Base-by-base conservation (phyloP, 768 basidiomycete species). In the Nidula microcarpa region DNA sequence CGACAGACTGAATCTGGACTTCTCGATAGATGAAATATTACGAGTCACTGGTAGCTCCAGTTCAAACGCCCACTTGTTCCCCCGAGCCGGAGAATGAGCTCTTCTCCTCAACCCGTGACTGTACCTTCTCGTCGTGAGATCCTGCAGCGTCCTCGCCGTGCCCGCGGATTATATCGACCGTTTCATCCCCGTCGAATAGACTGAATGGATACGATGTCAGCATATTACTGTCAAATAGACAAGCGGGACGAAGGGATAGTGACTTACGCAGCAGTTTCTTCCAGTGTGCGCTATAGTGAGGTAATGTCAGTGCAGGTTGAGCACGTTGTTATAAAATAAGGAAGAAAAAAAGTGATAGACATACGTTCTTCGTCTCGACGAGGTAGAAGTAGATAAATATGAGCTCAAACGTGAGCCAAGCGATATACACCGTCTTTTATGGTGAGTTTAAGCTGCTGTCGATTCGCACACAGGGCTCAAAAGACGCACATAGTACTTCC, bases 201-300 rank as follows among this genome's bases (percentile, higher is more conserved):
- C 47, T 49, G 47, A 11, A n/a, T 23, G 23, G 23, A 46, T 10
- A 46, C 3, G 11, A 11, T 11, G 3, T 11, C 3, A 14, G 18
- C 10, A 30, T 18, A 13, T 11, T 11, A 9, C 11, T 30, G 33
- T 49, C 33, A 8, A 13, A 8, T 11, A 49, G 23, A 13, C 9
- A 9, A 14, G 1, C 8, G 9, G 13, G 11, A 35, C 11, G 13
- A 32, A 32, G 23, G 3, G 3, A 23, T 23, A 23, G 3, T 23
- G 23, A 49, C 47, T 1, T 49, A 49, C 47, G 47, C 47, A 32
- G 47, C 47, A 11, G 47, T 49, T 34, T 49, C 47, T 49, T 49
- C 47, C 1, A 49, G 47, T 13, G 47, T 49, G 10, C 47, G 47
- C 47, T 49, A 47, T 13, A 23, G 23, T 23, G 23, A 23, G 14